Conservation (phyloP, 106 monocot genomes). For the Dioscorea dumetorum region DNA sequence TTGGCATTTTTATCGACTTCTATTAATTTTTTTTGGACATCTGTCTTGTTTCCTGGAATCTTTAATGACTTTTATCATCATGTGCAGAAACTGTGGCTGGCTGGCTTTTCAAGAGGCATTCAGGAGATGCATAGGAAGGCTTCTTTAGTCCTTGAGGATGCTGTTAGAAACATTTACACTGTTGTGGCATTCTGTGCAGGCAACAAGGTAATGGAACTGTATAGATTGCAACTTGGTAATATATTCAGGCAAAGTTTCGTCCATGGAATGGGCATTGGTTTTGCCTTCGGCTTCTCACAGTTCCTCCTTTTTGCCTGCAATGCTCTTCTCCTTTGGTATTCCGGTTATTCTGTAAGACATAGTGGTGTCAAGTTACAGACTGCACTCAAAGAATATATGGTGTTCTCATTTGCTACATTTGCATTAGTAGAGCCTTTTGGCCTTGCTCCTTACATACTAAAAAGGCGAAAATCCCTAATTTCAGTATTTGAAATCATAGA, state of each 20-base stretch:
- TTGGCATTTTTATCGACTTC: too few relatives aligned
- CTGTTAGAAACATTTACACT: conserved; percentile 97
- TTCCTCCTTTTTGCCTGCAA: conserved; percentile 99
- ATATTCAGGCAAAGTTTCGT: conserved; percentile 77
- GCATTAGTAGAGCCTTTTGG: conserved; percentile 98
- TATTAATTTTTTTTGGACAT: too few relatives aligned
- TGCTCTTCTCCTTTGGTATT: conserved; percentile 89
- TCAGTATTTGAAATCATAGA: conserved; percentile 98
- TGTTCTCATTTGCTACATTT: conserved; percentile 96
- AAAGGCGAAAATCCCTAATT: conserved; percentile 65
- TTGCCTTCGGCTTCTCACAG: conserved; percentile 90
- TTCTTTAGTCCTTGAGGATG: conserved; percentile 96
- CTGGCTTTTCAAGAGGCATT: conserved; percentile 95
- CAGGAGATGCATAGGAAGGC: conserved; percentile 99
- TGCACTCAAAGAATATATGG: conserved; percentile 87
- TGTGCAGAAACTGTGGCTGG: conserved; percentile 94
- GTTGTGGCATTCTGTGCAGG: conserved; percentile 99
- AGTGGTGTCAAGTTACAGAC: conserved; percentile 36
- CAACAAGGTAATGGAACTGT: conserved; percentile 95
- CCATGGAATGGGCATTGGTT: conserved; percentile 81
- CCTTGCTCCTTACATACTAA: conserved; percentile 91
- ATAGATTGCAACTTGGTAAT: conserved; percentile 54
- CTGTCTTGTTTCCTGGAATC: too few relatives aligned
- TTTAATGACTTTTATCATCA: not conserved
- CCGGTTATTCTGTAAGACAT: conserved; percentile 55